phyloP scores from a whole-genome alignment of 495 filamentous ascomycete genomes.

The Letharia lupina region DNA sequence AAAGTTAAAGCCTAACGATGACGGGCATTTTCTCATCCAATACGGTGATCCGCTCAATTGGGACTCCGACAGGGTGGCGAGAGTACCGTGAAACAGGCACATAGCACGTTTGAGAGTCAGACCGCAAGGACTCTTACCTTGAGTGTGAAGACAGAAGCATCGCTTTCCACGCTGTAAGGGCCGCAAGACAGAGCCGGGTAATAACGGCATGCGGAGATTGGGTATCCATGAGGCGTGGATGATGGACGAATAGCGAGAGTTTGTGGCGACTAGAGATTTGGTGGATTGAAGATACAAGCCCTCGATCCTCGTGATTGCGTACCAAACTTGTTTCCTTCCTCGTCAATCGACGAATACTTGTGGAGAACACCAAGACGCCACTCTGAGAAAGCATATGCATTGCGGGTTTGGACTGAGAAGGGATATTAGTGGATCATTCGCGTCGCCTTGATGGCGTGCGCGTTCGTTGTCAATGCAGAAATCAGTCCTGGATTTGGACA shows the following conservation, averaged over 20 bases:
- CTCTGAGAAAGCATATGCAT: background rate
- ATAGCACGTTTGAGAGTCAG: background rate
- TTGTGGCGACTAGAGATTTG: background rate
- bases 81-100: background rate
- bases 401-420: background rate
- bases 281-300: background rate
- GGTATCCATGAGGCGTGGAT: constrained; percentile 17
- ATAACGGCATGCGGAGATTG: constrained; percentile 10
- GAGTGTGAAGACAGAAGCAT: background rate
- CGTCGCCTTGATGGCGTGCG: background rate
- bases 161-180: background rate
- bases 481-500: constrained; percentile 5
- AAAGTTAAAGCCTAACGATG: constrained; percentile 1
- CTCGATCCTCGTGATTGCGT: constrained; percentile 2
- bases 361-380: background rate
- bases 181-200: background rate
- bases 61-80: background rate
- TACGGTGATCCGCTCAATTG: background rate
- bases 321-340: background rate
- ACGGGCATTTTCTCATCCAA: constrained; percentile 13
- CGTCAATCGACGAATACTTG: constrained; percentile 5
- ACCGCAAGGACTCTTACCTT: background rate
- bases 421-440: background rate
- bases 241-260: constrained; percentile 6
- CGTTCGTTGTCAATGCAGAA: constrained; percentile 7